Evolutionary conservation across 2,329 filamentous ascomycete species (phyloP).

Genomic region (Colletotrichum sp.): DNA sequence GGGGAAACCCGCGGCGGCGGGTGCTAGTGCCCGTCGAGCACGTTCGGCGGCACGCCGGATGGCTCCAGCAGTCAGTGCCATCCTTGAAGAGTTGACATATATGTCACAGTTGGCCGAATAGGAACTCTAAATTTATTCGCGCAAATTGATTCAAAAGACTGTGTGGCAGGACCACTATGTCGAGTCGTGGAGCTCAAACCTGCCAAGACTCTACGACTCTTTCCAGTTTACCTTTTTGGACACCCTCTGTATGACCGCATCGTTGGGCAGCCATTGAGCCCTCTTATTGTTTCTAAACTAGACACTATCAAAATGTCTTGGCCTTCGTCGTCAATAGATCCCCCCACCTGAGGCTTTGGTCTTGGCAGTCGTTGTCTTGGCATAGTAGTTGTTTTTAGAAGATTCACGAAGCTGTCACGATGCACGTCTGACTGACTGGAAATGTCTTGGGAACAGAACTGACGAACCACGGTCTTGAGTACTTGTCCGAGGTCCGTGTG

Average conservation of each 20-base stretch:
- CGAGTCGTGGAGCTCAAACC: constrained; percentile 14
- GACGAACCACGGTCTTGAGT: neutral
- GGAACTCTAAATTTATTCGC: constrained; percentile 2
- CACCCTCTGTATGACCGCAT: neutral
- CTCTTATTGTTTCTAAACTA: neutral
- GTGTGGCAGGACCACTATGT: neutral
- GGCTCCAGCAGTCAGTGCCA: neutral
- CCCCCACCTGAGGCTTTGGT: neutral
- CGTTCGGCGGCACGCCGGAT: neutral
- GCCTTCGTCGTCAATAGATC: neutral
- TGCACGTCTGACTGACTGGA: neutral
- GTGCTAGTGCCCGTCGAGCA: neutral
- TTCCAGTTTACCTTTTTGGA: neutral
- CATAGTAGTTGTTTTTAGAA: constrained; percentile 5
- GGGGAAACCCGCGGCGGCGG: neutral
- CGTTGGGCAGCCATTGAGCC: neutral
- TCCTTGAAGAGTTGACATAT: neutral
- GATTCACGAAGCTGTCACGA: neutral
- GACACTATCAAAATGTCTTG: neutral
- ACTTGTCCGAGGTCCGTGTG: neutral
- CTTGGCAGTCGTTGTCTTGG: neutral
- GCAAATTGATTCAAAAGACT: neutral
- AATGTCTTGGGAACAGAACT: neutral
- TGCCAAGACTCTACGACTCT: neutral
- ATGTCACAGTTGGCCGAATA: neutral